These are phyloP conservation scores for Penicillium sp. DNA, from an alignment of 2,329 filamentous ascomycete genomes.

Conservation along the genomic window DNA sequence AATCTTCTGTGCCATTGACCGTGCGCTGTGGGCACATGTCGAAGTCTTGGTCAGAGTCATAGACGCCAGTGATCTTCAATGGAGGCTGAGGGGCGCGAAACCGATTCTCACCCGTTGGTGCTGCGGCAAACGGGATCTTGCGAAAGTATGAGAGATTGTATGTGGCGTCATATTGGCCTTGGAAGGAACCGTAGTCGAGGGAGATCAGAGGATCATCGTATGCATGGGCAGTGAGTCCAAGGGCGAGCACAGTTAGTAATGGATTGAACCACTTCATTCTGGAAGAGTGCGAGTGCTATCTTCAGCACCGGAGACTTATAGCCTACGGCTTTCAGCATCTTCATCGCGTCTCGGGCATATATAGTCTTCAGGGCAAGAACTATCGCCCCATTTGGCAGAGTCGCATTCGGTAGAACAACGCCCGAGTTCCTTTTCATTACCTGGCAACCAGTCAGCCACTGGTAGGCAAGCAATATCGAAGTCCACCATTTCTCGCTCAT, in stretches of 20 bases:
- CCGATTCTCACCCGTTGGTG: conserved; percentile 59
- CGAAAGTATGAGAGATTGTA: conserved; percentile 63
- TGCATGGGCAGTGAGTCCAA: conserved; percentile 11
- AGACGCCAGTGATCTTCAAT: conserved; percentile 48
- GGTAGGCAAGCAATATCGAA: background rate
- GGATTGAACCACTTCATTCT: conserved; percentile 7
- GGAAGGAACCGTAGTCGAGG: conserved; percentile 55
- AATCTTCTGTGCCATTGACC: conserved; percentile 61
- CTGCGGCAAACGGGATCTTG: conserved; percentile 63
- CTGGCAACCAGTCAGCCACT: background rate
- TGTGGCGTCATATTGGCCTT: conserved; percentile 52
- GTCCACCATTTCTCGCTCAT: conserved; percentile 13
- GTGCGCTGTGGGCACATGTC: conserved; percentile 62
- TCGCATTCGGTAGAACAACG: background rate
- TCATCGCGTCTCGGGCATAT: background rate
- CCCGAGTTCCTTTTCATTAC: background rate
- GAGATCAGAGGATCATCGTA: conserved; percentile 39
- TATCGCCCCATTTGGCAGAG: background rate
- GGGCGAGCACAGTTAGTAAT: conserved; percentile 5
- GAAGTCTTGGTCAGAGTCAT: conserved; percentile 58
- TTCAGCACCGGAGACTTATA: too few relatives aligned
- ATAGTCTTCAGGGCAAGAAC: background rate
- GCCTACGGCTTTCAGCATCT: background rate
- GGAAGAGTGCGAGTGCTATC: too few relatives aligned
- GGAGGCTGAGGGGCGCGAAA: conserved; percentile 65